phyloP scores from a whole-genome alignment of 1,284 basidiomycete species.

The Cryptococcus hybrid region DNA sequence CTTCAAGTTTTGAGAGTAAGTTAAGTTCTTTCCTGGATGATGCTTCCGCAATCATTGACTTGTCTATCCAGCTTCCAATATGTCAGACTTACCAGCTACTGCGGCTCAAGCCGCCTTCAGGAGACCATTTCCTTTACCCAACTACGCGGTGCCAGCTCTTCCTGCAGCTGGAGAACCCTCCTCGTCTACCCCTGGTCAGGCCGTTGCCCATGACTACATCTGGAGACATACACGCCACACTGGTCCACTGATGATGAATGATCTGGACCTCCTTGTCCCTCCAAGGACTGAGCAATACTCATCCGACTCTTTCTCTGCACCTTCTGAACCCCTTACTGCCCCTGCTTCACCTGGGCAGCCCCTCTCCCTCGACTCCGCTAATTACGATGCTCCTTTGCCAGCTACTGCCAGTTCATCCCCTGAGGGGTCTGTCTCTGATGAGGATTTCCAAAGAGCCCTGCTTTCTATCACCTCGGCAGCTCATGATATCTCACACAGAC shows the following conservation, averaged over 20 bases:
- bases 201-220: background rate
- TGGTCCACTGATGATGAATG: background rate
- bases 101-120: background rate
- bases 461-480: background rate
- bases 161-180: background rate
- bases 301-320: background rate
- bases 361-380: too few relatives aligned
- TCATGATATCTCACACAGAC: conserved; percentile 2
- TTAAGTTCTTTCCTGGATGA: background rate
- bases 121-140: background rate
- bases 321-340: background rate
- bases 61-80: background rate
- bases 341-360: background rate
- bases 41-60: background rate
- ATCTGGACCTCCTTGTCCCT: background rate
- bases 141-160: background rate
- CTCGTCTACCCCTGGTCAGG: background rate
- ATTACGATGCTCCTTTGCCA: too few relatives aligned
- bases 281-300: background rate
- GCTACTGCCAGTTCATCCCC: background rate
- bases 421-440: background rate
- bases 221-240: background rate
- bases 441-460: conserved; percentile 1
- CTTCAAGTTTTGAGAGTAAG: background rate
- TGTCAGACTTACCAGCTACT: background rate